Base-by-base conservation (phyloP, 2,329 filamentous ascomycete species). In the Nothopassalora personata region DNA sequence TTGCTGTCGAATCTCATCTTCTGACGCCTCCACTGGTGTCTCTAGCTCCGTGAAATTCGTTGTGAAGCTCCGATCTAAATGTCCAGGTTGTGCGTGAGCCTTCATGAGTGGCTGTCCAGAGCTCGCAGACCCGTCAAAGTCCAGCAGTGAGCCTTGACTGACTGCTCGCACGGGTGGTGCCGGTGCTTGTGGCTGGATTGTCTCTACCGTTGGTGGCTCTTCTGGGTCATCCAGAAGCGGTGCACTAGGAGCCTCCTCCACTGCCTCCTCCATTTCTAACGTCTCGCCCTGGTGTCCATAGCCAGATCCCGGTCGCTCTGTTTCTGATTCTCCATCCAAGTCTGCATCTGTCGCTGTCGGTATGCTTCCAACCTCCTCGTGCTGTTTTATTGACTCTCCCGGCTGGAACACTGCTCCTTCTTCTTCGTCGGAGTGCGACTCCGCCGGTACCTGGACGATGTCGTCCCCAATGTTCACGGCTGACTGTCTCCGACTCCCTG, bases 281-380 rank as follows among this genome's bases (percentile, higher is more conserved):
- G 69, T 69, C 53, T 78, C 75, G 45, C 78, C 74, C 58, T 81
- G 78, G 59, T 77, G 74, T 58, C 80, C 78, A 63, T 81, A 80
- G 71, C 71, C 27, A 57, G 64, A 48, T 3, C 30, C 45, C 28
- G 19, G 15, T 19, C 54, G 60, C 50, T 51, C 27, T 33, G 47
- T 54, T 23, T 55, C 62, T 9, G 59, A 45, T 50, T 64, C 64
- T 5, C 51, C 57, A 47, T 58, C 63, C 23, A 55, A 51, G 5
- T 60, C 33, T 15, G 53, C 46, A 18, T 61, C 61, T 19, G 57
- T 50, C 1, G 54, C 39, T n/a, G 39, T n/a, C 5, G 13, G 39
- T 43, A 6, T 43, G 39, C 15, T 43, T n/a, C 13, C 39, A 43
- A 43, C 8, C 18, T 48, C 50, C 33, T 63, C 60, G 18, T 46